Conservation (phyloP, 1,284 basidiomycete species). For the Tylopilus sp. region DNA sequence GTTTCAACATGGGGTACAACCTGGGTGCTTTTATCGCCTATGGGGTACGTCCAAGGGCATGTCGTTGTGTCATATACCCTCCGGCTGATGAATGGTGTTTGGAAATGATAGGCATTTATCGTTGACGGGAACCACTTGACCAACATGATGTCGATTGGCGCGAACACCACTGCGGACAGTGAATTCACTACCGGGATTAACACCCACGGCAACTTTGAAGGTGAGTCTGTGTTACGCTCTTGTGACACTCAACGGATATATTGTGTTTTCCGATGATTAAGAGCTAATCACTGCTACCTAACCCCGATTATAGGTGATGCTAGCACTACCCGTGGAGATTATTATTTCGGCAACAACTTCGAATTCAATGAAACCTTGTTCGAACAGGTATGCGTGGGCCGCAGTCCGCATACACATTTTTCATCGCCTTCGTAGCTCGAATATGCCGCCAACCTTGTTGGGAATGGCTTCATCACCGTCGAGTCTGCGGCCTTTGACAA, state of each 20-base stretch:
- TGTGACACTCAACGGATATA: neutral
- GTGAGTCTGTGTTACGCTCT: neutral
- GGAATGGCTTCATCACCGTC: constrained; percentile 18
- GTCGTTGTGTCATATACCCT: neutral
- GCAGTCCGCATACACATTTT: neutral
- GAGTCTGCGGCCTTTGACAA: constrained; percentile 21
- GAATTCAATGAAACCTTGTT: constrained; percentile 31
- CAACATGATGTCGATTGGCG: constrained; percentile 28
- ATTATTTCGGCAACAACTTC: constrained; percentile 28
- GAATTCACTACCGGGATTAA: constrained; percentile 20
- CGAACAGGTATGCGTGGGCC: constrained; percentile 9
- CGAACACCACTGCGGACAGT: constrained; percentile 20
- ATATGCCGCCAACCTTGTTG: constrained; percentile 16
- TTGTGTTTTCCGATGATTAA: neutral
- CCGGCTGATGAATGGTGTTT: neutral
- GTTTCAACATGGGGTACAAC: constrained; percentile 28
- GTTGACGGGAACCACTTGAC: constrained; percentile 30
- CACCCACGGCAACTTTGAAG: constrained; percentile 25
- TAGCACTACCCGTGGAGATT: constrained; percentile 29
- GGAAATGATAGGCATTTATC: constrained; percentile 18
- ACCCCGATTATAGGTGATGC: constrained; percentile 19
- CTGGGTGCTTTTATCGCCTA: constrained; percentile 26
- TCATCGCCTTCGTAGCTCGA: constrained; percentile 14
- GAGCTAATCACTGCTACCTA: neutral
- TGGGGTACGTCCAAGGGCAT: constrained; percentile 11